phyloP scores from a whole-genome alignment of 2,329 filamentous ascomycete genomes.

The Apiospora rasikravindrae region DNA sequence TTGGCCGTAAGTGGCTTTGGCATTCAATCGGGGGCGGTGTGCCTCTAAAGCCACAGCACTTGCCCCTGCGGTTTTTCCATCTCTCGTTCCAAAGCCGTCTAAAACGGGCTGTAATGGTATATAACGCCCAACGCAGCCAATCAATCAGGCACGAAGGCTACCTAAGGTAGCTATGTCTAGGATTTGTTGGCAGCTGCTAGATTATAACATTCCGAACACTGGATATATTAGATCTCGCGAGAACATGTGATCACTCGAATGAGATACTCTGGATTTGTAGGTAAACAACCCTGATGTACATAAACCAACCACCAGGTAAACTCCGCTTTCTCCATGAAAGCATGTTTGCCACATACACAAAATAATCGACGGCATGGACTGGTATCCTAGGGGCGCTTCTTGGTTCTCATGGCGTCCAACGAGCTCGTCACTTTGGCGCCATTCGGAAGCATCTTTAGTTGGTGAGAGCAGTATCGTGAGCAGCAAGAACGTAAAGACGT shows the following conservation, averaged over 20 bases:
- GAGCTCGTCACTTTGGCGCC: background rate
- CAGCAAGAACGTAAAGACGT: background rate
- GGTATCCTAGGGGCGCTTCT: background rate
- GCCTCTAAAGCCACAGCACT: background rate
- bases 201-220: background rate
- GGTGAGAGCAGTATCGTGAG: background rate
- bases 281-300: background rate
- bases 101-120: background rate
- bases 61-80: background rate
- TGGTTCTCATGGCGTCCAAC: background rate
- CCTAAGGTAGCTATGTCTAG: no score
- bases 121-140: background rate
- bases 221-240: background rate
- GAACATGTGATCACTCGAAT: background rate
- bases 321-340: background rate
- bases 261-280: background rate
- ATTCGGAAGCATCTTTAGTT: background rate
- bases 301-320: background rate
- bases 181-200: background rate
- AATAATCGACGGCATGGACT: background rate
- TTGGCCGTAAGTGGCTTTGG: conserved; percentile 5
- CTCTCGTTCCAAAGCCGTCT: background rate
- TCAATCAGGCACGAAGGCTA: background rate
- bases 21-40: conserved; percentile 10
- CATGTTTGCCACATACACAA: background rate